These are phyloP conservation scores for Xenosphaeropsis pyriputrescens DNA, from an alignment of 2,329 filamentous ascomycete genomes.

Conservation along the genomic window DNA sequence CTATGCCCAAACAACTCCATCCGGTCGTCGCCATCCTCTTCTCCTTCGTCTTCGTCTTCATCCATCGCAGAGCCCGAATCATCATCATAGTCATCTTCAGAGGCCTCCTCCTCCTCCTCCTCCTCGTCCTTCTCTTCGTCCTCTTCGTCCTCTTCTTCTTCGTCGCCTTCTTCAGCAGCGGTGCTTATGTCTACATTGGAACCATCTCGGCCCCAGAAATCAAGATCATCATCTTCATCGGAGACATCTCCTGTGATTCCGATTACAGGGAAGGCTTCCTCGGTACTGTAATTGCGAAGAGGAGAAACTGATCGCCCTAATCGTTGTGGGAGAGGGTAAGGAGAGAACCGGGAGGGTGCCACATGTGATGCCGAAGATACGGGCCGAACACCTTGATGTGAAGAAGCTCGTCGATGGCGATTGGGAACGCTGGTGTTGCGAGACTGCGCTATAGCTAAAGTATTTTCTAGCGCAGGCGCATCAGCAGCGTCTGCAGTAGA, in stretches of 20 bases:
- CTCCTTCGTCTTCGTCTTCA: slow-evolving; percentile 23
- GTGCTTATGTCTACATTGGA: slow-evolving; percentile 11
- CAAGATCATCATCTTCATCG: slow-evolving; percentile 31
- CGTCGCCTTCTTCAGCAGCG: slow-evolving; percentile 11
- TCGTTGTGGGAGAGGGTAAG: slow-evolving; percentile 11
- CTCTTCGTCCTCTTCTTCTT: slow-evolving; percentile 15
- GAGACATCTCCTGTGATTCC: slow-evolving; percentile 17
- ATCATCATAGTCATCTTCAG: slow-evolving; percentile 26
- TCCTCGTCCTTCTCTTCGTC: slow-evolving; percentile 12
- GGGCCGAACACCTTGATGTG: slow-evolving; percentile 8
- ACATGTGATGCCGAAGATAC: slow-evolving; percentile 2
- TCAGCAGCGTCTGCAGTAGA: too few relatives aligned
- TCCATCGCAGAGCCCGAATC: slow-evolving; percentile 11
- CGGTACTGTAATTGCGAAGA: slow-evolving; percentile 3
- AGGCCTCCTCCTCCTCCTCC: slow-evolving; percentile 14
- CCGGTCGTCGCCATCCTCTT: slow-evolving; percentile 27
- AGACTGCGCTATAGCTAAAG: background rate
- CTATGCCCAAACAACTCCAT: slow-evolving; percentile 37
- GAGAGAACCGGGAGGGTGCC: slow-evolving; percentile 8
- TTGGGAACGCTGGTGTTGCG: slow-evolving; percentile 2
- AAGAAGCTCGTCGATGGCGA: slow-evolving; percentile 16
- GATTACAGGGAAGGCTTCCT: slow-evolving; percentile 15
- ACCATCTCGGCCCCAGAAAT: slow-evolving; percentile 32
- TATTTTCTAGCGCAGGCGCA: too few relatives aligned
- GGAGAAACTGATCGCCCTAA: slow-evolving; percentile 19